Percentiles rank a stretch among this genome's conserved stretches.
Conservation (phyloP, 768 basidiomycete genomes). For the Xanthoconium stramineum region DNA sequence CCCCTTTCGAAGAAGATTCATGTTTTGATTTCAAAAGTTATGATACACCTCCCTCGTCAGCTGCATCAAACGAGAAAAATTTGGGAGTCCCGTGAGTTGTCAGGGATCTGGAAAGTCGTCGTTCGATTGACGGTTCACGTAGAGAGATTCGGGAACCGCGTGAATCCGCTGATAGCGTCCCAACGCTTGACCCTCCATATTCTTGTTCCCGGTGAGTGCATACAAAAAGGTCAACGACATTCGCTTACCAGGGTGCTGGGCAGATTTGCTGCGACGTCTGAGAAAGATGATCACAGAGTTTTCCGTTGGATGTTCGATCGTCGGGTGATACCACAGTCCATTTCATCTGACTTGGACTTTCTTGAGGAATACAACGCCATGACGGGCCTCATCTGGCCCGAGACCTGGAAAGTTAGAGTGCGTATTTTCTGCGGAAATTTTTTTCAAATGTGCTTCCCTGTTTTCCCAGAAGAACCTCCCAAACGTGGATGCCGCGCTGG, state of each 20-base stretch:
- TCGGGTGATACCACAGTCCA: constrained; percentile 1
- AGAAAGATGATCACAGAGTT: not conserved
- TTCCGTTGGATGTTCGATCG: constrained; percentile 14
- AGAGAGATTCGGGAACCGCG: not conserved
- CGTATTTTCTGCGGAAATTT: not conserved
- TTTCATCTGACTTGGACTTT: constrained; percentile 2
- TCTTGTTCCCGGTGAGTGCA: constrained; percentile 2
- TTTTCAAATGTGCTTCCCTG: not conserved
- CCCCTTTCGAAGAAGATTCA: not conserved
- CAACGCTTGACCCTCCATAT: not conserved
- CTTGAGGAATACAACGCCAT: not conserved
- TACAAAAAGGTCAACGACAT: not conserved
- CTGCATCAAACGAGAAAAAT: not conserved
- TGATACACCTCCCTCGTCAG: not conserved
- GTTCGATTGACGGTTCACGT: not conserved
- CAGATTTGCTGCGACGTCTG: constrained; percentile 6
- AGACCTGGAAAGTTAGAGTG: constrained; percentile 4
- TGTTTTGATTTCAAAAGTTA: not conserved
- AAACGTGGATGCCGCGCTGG: constrained; percentile 6
- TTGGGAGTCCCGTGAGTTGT: not conserved
- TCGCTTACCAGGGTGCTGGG: not conserved
- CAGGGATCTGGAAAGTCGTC: not conserved
- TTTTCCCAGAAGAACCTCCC: constrained; percentile 5
- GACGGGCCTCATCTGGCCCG: constrained; percentile 10
- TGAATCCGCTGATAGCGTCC: not conserved